Evolutionary conservation across 2,329 filamentous ascomycete species (phyloP), one percentile per base, ranked within the genome.

Genomic region (Colletotrichum phormii): DNA sequence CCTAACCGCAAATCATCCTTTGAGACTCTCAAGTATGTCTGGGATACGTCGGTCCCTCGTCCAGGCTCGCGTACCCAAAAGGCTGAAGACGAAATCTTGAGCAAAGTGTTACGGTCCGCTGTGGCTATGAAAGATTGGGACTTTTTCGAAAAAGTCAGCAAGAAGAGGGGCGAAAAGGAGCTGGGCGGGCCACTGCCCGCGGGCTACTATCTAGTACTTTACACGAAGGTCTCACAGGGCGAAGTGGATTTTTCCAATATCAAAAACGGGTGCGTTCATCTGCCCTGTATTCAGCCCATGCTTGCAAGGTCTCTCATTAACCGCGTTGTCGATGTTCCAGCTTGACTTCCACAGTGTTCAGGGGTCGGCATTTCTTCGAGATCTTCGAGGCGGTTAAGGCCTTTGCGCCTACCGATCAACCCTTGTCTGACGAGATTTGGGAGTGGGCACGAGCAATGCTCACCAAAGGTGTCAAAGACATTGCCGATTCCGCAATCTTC

Each of bases 251-350:
- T 72, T n/a, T 37, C 62, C 18, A 13, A 51, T 2, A 26, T 70
- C 12, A 68, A 60, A 35, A 7, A 53, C 1, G 69, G 69, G 69
- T 72, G 35, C 12, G 69, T 35, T 49, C 26, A 15, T n/a, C 24
- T 33, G 18, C 13, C 26, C 13, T 2, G 1, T 54, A 13, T 46
- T 15, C 29, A 15, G 29, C 2, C 15, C 22, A 42, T 35, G 8
- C 42, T 15, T n/a, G 1, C 42, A 26, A 9, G 5, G n/a, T 29
- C 5, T 18, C 29, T 5, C 35, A 3, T 29, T 63, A 26, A 63
- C 31, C 29, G 18, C 13, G 7, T 49, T n/a, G 5, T 11, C n/a
- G n/a, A 15, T 33, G 26, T 22, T 15, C 15, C n/a, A 65, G 63
- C 24, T 59, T 65, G 31, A 26, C 51, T 13, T 65, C 13, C 35